Base-by-base conservation (phyloP, 2,329 filamentous ascomycete species). In the Alternaria triticimaculans region DNA sequence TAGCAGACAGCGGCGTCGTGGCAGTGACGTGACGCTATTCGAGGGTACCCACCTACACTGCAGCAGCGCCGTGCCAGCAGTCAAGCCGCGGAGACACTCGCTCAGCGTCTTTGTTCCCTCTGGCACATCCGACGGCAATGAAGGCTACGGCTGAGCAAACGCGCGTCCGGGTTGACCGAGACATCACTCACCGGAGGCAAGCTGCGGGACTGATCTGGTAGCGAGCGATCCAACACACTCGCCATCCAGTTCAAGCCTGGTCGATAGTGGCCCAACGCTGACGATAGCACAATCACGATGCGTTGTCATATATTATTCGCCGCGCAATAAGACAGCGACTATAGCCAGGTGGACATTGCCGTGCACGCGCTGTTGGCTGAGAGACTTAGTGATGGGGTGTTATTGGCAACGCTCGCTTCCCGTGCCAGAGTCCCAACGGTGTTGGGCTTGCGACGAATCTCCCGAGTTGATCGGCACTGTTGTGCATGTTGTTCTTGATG, bases 151-250 rank as follows among this genome's bases (percentile, higher is more conserved):
- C 44, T 20, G 21, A 33, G 46, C 25, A 45, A 51, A 59, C n/a
- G 51, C 14, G n/a, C 44, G 48, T 30, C 55, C 54, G 57, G 56
- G 8, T 23, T 37, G 61, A 44, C 61, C 60, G 60, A 65, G 33
- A 62, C 55, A 50, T 41, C 21, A 14, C 55, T 58, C 37, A 56
- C 33, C 50, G 50, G 45, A 44, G 43, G 45, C 28, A 48, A 10
- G 53, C 28, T 63, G 55, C 50, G 18, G 41, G 25, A 28, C 50
- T 46, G 26, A 44, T 54, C 46, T 60, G 57, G 63, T 64, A 66
- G 60, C 63, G 60, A 63, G 37, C 28, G 56, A 58, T 58, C 44
- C 49, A 49, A 25, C 33, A 50, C 60, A 33, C 55, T 56, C 56
- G 30, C 63, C 60, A 30, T 63, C 51, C 23, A 18, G 10, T 37